Base-by-base conservation (phyloP, 2,329 filamentous ascomycete genomes). In the Colletotrichum tropicicola region DNA sequence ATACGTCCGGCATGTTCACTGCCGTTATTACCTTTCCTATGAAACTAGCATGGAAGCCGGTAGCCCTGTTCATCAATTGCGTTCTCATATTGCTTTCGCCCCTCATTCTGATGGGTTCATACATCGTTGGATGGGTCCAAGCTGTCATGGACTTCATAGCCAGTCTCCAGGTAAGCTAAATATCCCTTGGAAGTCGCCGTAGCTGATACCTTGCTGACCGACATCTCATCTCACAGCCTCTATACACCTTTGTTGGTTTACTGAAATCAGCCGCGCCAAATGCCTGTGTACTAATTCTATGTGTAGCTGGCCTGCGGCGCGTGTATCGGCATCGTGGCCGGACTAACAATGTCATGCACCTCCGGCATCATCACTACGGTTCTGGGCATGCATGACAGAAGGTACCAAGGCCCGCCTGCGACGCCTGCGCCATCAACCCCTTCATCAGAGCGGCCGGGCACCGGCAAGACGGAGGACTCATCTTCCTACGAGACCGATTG, bases 321-420 rank as follows among this genome's bases (percentile, higher is more conserved):
- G 30, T 76, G 92, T 17, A 82, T 93, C 55, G 92, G 92, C n/a
- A 78, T 89, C 55, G 53, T 87, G 10, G 80, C 89, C 27, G 92
- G 91, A 54, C 75, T 89, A 53, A 68, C 86, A 17, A 75, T 94
- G 44, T 84, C 87, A 71, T 77, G 87, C 56, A 81, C 83, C 17
- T 90, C 88, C 62, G 81, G 79, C 60, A 72, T 85, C 61, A 74
- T 92, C 55, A 82, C 85, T 5, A 81, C 86, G 2, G 69, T 83
- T 2, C 79, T 89, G 61, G 79, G 80, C 58, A 77, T 86, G 68
- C 74, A 76, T 30, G 74, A 77, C 21, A 68, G 70, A 13, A 66
- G 70, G 6, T 66, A 63, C 17, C 49, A 51, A 9, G 51, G 30
- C 28, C 28, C 48, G 27, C 41, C 43, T 35, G 17, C 57, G 67